Conservation (phyloP, 169 alveolate genomes). For the Plasmodium cynomolgi region DNA sequence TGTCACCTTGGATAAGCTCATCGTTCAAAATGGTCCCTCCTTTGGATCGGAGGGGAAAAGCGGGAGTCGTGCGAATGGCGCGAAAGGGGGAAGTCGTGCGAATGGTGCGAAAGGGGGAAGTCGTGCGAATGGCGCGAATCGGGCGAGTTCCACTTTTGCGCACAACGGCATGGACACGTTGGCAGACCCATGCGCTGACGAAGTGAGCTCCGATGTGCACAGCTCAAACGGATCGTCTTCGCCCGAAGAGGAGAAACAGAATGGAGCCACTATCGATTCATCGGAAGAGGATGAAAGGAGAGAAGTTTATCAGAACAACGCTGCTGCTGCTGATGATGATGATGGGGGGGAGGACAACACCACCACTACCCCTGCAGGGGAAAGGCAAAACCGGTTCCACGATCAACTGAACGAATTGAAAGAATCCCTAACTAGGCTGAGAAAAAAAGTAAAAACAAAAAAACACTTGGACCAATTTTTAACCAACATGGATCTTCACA, state of each 20-base stretch:
- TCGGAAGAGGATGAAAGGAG: background rate
- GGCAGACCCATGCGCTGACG: background rate
- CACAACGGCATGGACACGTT: background rate
- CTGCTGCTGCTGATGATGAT: background rate
- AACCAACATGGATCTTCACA: slow-evolving; percentile 2
- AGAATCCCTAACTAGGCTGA: background rate
- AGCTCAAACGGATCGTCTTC: background rate
- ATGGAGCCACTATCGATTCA: background rate
- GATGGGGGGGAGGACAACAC: background rate
- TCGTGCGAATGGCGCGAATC: background rate
- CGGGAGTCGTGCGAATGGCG: no score
- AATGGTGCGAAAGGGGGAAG: background rate
- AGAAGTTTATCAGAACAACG: background rate
- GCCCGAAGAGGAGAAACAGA: background rate
- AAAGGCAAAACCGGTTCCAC: background rate
- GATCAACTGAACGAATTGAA: slow-evolving; percentile 9
- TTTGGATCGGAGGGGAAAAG: background rate
- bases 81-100: background rate
- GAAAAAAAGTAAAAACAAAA: slow-evolving; percentile 28
- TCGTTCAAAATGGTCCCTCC: slow-evolving; percentile 12
- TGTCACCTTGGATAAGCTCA: slow-evolving; percentile 58
- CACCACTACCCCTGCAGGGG: background rate
- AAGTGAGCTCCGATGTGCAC: background rate
- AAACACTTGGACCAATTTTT: slow-evolving; percentile 20
- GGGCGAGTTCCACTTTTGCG: background rate